These are phyloP conservation scores for Spathaspora hagerdaliae DNA, from an alignment of 805 yeast species.

Conservation along the genomic window DNA sequence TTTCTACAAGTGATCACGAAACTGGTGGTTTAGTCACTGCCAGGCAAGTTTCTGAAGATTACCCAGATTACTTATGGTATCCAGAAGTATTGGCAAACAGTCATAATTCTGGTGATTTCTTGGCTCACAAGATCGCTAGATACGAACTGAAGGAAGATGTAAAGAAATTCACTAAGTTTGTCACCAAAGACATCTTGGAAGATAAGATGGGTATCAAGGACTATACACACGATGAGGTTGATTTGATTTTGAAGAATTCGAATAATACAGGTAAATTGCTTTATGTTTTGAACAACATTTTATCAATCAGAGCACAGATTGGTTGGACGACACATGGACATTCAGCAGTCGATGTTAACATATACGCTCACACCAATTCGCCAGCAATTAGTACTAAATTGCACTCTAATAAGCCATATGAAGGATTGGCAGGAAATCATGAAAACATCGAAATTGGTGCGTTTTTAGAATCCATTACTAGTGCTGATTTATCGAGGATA, in stretches of 20 bases:
- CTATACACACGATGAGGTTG: slow-evolving; percentile 49
- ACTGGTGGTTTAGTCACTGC: slow-evolving; percentile 93
- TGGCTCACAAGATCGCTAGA: slow-evolving; percentile 43
- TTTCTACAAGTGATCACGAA: slow-evolving; percentile 91
- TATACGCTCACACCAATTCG: slow-evolving; percentile 73
- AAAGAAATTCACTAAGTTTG: slow-evolving; percentile 35
- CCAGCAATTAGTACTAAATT: slow-evolving; percentile 37
- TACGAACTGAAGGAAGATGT: slow-evolving; percentile 20
- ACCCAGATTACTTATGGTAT: slow-evolving; percentile 87
- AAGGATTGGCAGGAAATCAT: slow-evolving; percentile 67
- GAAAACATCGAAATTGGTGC: slow-evolving; percentile 85
- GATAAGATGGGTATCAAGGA: slow-evolving; percentile 65
- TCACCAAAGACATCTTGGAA: slow-evolving; percentile 52
- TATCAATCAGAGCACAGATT: slow-evolving; percentile 76
- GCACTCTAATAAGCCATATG: slow-evolving; percentile 20
- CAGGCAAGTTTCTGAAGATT: slow-evolving; percentile 60
- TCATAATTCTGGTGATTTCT: slow-evolving; percentile 72
- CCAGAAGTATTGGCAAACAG: slow-evolving; percentile 73
- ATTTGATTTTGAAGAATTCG: slow-evolving; percentile 14
- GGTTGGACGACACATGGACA: slow-evolving; percentile 99
- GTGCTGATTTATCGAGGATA: slow-evolving; percentile 44
- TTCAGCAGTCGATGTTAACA: slow-evolving; percentile 92
- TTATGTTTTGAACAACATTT: slow-evolving; percentile 61
- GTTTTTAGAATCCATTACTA: slow-evolving; percentile 57
- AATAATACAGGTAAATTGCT: slow-evolving; percentile 35